A percentile compares a stretch with the other conserved stretches of the same genome.
phyloP scores from a whole-genome alignment of 768 basidiomycete genomes.

The Coprinopsis sp. region DNA sequence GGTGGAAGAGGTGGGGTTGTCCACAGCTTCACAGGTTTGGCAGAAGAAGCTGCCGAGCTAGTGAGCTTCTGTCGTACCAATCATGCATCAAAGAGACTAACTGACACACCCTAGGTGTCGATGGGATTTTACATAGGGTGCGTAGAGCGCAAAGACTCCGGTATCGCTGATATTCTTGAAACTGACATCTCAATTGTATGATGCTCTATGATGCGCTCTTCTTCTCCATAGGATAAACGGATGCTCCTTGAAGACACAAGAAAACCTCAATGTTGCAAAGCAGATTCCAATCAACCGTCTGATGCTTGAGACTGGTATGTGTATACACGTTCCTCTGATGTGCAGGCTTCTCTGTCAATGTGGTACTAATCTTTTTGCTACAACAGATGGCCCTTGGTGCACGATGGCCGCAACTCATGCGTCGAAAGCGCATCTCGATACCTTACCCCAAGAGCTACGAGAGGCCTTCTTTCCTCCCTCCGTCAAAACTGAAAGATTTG shows the following conservation, averaged over 20 bases:
- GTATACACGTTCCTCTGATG: background rate
- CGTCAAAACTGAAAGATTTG: conserved; percentile 55
- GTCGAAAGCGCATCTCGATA: conserved; percentile 45
- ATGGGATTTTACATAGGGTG: conserved; percentile 72
- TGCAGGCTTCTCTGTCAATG: background rate
- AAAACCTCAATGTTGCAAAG: conserved; percentile 53
- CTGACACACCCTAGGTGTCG: conserved; percentile 41
- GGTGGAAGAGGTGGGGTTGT: conserved; percentile 73
- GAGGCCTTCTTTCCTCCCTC: conserved; percentile 47
- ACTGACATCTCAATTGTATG: background rate
- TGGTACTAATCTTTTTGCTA: no score
- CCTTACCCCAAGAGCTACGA: conserved; percentile 42
- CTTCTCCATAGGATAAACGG: conserved; percentile 52
- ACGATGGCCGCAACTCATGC: conserved; percentile 64
- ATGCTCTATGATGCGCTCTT: no score
- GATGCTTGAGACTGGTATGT: conserved; percentile 70
- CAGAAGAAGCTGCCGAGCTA: conserved; percentile 58
- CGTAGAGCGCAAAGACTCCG: conserved; percentile 2
- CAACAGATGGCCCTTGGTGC: conserved; percentile 77
- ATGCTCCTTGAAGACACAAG: conserved; percentile 69
- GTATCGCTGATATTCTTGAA: background rate
- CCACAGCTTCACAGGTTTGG: conserved; percentile 74
- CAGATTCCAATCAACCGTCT: conserved; percentile 55
- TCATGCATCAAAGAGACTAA: background rate
- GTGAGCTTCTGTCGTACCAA: conserved; percentile 41